Evolutionary conservation across 305 asterid genomes (phyloP), one percentile per base, ranked within the genome.

Genomic region (Solanum chacoense): DNA sequence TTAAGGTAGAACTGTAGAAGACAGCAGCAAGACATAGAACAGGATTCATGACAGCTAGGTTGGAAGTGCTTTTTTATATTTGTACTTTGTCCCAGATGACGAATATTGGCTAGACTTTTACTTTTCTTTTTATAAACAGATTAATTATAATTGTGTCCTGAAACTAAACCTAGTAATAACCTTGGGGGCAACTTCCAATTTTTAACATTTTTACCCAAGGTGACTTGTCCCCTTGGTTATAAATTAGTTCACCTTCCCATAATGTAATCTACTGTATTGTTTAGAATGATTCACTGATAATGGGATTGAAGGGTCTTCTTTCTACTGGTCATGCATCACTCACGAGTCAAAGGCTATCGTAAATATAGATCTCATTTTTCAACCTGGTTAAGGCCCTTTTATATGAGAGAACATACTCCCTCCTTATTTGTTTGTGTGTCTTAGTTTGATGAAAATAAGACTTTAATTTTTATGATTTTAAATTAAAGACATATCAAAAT

Each of bases 1-100:
- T 93, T 95, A 69, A 94, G 98, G 94, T 96, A 95, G 91, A 90
- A 86, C 80, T 87, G 22, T 85, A 26, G 31, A 78, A 8, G 65
- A 38, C 14, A 24, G 35, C 65, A 6, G 85, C 85, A 79, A 38
- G 34, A 24, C n/a, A 36, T 45, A 12, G 26, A 50, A 50, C 31
- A 22, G 32, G 42, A 77, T n/a, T 77, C 84, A 77, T 77, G 84
- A 77, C 32, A 36, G 24, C 84, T 77, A 77, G 84, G 84, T 77
- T 37, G 55, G 32, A 36, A 36, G 84, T 75, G 50, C 22, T 35
- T 10, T 77, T 77, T n/a, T 12, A 36, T 29, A 36, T 22, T 36
- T 77, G 11, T 36, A 36, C 63, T 36, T 36, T 37, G 11, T 36
- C 42, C 84, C 7, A 24, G 84, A 36, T 16, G 20, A 77, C 84